Conservation (phyloP, 805 yeast genomes). For the Diddensiella transvaalensis region DNA sequence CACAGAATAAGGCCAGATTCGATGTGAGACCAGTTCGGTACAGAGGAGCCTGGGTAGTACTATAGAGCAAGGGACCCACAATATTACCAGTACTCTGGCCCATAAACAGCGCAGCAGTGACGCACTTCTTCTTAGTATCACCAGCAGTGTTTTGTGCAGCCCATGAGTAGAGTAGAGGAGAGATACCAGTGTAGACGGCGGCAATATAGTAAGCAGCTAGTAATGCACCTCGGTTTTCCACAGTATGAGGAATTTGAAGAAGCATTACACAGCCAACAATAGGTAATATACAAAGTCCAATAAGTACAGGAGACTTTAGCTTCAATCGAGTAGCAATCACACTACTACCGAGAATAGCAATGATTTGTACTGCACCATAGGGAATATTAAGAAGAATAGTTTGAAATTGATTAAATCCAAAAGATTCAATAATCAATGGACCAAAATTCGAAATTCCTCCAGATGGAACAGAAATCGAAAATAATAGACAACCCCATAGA, state of each 20-base stretch:
- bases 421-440: slow-evolving; percentile 30
- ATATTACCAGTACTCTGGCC: neutral
- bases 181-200: neutral
- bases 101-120: neutral
- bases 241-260: neutral
- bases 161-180: neutral
- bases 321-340: neutral
- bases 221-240: neutral
- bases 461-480: slow-evolving; percentile 30
- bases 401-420: slow-evolving; percentile 32
- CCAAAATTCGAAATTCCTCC: slow-evolving; percentile 35
- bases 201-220: neutral
- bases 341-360: slow-evolving; percentile 23
- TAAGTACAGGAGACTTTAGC: neutral
- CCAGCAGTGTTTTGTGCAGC: neutral
- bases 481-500: slow-evolving; percentile 27
- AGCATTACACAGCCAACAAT: slow-evolving; percentile 4
- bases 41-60: neutral
- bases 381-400: slow-evolving; percentile 36
- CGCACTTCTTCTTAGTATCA: neutral
- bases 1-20: neutral
- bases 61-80: neutral
- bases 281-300: slow-evolving; percentile 3
- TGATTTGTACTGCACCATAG: slow-evolving; percentile 33
- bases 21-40: neutral